These are phyloP conservation scores for Calonectria hongkongensis DNA, from an alignment of 2,329 filamentous ascomycete genomes.

Conservation along the genomic window DNA sequence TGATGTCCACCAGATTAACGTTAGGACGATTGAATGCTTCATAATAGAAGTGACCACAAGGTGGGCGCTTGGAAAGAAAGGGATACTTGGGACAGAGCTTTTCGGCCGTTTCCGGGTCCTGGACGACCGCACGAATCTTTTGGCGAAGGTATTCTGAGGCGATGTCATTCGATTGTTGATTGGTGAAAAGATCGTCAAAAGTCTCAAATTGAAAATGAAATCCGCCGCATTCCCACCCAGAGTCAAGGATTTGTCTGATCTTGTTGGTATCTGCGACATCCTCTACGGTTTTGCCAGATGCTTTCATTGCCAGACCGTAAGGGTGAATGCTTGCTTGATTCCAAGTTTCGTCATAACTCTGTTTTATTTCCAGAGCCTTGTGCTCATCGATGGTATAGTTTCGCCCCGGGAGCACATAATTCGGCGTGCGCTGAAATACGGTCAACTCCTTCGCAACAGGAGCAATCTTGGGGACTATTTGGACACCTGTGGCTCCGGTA, in stretches of 20 bases:
- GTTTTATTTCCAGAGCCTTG: slow-evolving; percentile 31
- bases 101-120: slow-evolving; percentile 34
- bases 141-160: slow-evolving; percentile 38
- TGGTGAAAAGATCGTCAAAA: slow-evolving; percentile 38
- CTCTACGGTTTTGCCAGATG: slow-evolving; percentile 13
- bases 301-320: slow-evolving; percentile 24
- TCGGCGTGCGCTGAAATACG: slow-evolving; percentile 41
- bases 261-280: neutral
- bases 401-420: slow-evolving; percentile 35
- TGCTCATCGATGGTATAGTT: slow-evolving; percentile 39
- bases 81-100: slow-evolving; percentile 36
- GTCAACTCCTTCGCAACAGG: slow-evolving; percentile 31
- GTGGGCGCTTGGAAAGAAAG: slow-evolving; percentile 40
- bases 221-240: slow-evolving; percentile 34
- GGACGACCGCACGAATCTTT: slow-evolving; percentile 42
- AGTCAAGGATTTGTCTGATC: slow-evolving; percentile 18
- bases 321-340: slow-evolving; percentile 23
- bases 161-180: slow-evolving; percentile 36
- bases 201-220: slow-evolving; percentile 39
- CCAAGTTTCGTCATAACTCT: slow-evolving; percentile 25
- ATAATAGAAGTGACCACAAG: slow-evolving; percentile 42
- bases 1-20: slow-evolving; percentile 41
- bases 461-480: slow-evolving; percentile 41
- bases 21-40: slow-evolving; percentile 43
- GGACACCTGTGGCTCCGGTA: slow-evolving; percentile 40